Base-by-base conservation (phyloP, 768 basidiomycete species). In the Panaeolus cyanescens region DNA sequence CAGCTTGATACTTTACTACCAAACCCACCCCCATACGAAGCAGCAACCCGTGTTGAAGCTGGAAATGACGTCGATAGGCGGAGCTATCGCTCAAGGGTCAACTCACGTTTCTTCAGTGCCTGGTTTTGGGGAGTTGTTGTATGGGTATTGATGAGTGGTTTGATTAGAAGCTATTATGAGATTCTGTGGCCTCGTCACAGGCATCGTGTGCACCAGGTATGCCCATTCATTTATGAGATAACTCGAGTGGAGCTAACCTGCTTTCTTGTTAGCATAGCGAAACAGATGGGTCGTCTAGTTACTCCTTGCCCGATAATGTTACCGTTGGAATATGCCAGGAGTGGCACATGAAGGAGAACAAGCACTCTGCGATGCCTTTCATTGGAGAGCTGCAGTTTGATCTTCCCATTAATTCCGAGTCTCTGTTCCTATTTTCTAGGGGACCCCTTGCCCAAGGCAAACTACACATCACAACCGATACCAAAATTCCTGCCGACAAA, bases 361-460 rank as follows among this genome's bases (percentile, higher is more conserved):
- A 28, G 3, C 13, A 50, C 15, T 12, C 25, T 4, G 12, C 45
- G 8, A 22, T 50, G 8, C 45, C 45, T 5, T 50, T 50, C 15
- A 13, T 50, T 50, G 45, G 45, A 28, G 45, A 50, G 45, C 12
- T 28, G 1, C 45, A 28, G 8, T 73, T 79, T 20, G 42, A 67
- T 0, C 69, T 80, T 34, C 72, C 74, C 31, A 55, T 74, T 15
- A 31, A 61, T 1, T 63, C 76, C 1, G 69, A 75, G 0, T 65
- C 65, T 3, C 59, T 75, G 1, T 74, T 77, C 59, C 58, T 78
- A 22, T 57, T 75, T 3, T 66, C 78, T 2, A 68, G 74, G 7
- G 77, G 76, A 0, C 55, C 45, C 30, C 25, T 25, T 9, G 8
- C 45, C 12, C 8, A 50, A 50, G 45, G 45, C 3, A 25, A 1